Evolutionary conservation across 2,329 filamentous ascomycete species (phyloP), one percentile per base, ranked within the genome.

Genomic region (Tolypocladium sp.): DNA sequence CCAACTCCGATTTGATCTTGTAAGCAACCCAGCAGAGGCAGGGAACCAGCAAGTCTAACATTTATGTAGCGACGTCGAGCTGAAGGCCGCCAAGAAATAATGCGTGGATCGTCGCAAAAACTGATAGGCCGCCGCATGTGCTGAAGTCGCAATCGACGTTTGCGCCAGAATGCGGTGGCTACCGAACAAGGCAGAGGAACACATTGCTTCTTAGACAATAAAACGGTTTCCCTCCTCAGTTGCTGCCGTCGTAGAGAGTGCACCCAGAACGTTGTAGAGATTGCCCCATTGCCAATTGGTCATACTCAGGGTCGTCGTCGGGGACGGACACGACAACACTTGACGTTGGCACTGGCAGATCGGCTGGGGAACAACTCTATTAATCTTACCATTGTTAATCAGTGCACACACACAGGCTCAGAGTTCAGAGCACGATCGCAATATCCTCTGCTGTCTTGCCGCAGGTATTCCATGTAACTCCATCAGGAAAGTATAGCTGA

Each of bases 1-100:
- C 86, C 44, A 84, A 88, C 67, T 78, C 90, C n/a, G 85, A 81
- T 64, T 81, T 96, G 63, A 82, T 95, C 77, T 95, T 95, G 91
- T 94, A 82, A 81, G 90, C n/a, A 13, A 12, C 22, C 25, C 20
- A 22, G 15, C 5, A n/a, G 2, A 17, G 25, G 1, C 2, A 22
- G 4, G 30, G 10, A 12, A 15, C 20, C 0, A 35, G 20, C 30
- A 9, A 37, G 12, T 53, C 41, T 51, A 33, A 58, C 30, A 2
- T 17, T 25, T 6, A 15, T 22, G 6, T 6, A 60, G 59, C 27
- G 59, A 60, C 20, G 59, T 60, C 10, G 56, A 60, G 53, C 54
- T 60, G 35, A 60, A 60, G 53, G 17, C 4, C 0, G 9, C 12
- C 10, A 53, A 22, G 20, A 44, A 53, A 37, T 37, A 53, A 37